Conservation (phyloP, 139 green algal genomes). For the Tetraselmis chui region DNA sequence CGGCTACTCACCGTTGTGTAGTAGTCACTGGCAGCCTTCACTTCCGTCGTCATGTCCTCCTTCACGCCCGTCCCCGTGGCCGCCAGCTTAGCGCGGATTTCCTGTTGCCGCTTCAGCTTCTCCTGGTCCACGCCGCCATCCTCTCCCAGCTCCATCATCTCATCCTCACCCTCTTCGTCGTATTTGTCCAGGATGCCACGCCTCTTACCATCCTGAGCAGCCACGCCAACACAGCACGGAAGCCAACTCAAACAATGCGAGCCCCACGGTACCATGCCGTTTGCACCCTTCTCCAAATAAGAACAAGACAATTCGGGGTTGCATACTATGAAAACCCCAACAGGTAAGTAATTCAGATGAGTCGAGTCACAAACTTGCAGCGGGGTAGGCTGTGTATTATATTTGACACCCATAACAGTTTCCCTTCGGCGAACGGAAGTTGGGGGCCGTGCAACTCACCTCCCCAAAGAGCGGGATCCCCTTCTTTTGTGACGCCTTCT, state of each 20-base stretch:
- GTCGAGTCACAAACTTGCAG: too few relatives aligned
- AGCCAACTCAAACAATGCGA: too few relatives aligned
- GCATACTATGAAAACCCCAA: too few relatives aligned
- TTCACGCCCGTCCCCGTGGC: slow-evolving; percentile 16
- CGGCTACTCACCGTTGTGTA: slow-evolving; percentile 41
- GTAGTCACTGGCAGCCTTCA: slow-evolving; percentile 45
- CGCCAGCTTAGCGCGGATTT: slow-evolving; percentile 51
- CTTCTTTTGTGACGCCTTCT: slow-evolving; percentile 50
- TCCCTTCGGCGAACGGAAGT: too few relatives aligned
- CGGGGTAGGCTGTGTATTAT: too few relatives aligned
- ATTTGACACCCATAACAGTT: too few relatives aligned
- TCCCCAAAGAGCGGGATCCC: slow-evolving; percentile 74
- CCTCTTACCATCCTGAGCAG: slow-evolving; percentile 47
- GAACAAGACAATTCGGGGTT: too few relatives aligned
- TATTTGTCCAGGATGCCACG: slow-evolving; percentile 74
- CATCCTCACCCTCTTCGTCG: slow-evolving; percentile 74
- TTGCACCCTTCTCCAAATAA: too few relatives aligned
- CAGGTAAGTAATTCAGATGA: too few relatives aligned
- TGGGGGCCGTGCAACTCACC: not conserved
- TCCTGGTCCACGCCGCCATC: slow-evolving; percentile 11
- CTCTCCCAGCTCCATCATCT: slow-evolving; percentile 16
- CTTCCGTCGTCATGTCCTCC: not conserved
- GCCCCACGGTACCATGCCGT: too few relatives aligned
- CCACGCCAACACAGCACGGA: too few relatives aligned
- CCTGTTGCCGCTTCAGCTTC: slow-evolving; percentile 36